These are phyloP conservation scores for Ogataea polymorpha DNA, from an alignment of 805 yeast genomes.

Conservation along the genomic window DNA sequence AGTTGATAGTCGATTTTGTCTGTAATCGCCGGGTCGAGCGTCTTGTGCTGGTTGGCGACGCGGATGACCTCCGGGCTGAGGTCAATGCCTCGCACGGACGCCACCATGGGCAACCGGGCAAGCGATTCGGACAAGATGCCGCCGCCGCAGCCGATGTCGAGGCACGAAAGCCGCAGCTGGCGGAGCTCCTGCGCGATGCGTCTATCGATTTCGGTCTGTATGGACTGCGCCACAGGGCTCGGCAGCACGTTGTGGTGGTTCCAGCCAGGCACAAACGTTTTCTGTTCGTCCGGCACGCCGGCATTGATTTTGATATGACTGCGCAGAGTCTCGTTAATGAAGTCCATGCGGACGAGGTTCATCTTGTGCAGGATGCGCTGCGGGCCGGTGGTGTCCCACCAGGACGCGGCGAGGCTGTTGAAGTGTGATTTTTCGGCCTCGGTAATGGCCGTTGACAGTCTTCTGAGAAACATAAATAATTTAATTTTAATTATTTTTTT, in stretches of 20 bases:
- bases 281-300: conserved; percentile 35
- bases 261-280: conserved; percentile 75
- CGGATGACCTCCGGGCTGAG: conserved; percentile 76
- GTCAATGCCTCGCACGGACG: conserved; percentile 76
- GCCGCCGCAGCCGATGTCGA: conserved; percentile 99
- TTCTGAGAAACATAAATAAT: not conserved
- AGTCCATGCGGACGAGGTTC: conserved; percentile 89
- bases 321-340: conserved; percentile 62
- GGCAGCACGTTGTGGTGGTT: conserved; percentile 63
- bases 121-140: conserved; percentile 86
- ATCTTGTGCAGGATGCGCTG: conserved; percentile 92
- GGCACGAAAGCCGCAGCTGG: conserved; percentile 44
- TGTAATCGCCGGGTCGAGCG: conserved; percentile 59
- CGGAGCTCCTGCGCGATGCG: conserved; percentile 38
- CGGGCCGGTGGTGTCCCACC: conserved; percentile 97
- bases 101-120: conserved; percentile 67
- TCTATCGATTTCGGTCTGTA: conserved; percentile 48
- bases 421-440: conserved; percentile 76
- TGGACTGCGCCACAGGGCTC: conserved; percentile 42
- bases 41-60: conserved; percentile 72
- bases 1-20: conserved; percentile 53
- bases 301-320: conserved; percentile 43
- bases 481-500: not conserved
- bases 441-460: conserved; percentile 36
- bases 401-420: conserved; percentile 80